Percentiles rank a stretch among this genome's conserved stretches.
These are phyloP conservation scores for Firmiana major DNA, from an alignment of 345 rosid species.

Conservation along the genomic window DNA sequence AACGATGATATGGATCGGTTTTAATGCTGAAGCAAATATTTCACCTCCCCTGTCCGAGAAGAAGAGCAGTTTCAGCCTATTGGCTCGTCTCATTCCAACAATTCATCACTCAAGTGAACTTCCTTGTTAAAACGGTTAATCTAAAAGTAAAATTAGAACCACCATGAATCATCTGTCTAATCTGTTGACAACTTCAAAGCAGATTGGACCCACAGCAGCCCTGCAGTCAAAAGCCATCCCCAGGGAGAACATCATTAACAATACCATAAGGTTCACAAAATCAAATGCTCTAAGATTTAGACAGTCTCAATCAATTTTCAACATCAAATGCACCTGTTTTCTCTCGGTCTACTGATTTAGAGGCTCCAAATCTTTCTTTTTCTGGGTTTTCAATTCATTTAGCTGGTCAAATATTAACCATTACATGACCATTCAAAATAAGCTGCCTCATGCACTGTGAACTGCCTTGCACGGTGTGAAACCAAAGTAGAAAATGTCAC, in stretches of 20 bases:
- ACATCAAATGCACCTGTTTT: neutral
- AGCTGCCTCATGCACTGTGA: neutral
- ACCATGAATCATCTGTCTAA: neutral
- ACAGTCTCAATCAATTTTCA: neutral
- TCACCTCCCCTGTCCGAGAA: neutral
- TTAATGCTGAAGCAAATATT: too few species aligned
- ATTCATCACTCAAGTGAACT: neutral
- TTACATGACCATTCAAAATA: neutral
- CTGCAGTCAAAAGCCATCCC: neutral
- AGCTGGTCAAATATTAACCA: neutral
- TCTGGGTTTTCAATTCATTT: neutral
- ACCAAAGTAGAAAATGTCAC: neutral
- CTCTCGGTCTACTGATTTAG: neutral
- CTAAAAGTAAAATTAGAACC: neutral
- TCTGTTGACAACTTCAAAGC: neutral
- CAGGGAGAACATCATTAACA: neutral
- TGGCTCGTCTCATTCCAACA: neutral
- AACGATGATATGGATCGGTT: too few species aligned
- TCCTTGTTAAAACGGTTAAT: neutral
- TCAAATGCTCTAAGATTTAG: neutral
- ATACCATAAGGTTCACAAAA: neutral
- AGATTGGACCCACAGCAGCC: neutral
- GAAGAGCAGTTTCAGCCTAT: neutral
- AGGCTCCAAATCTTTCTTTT: neutral
- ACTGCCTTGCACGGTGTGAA: neutral